Percentiles rank a stretch among this genome's conserved stretches.
phyloP scores from a whole-genome alignment of 2,329 filamentous ascomycete genomes.

The Sporothrix mexicana region DNA sequence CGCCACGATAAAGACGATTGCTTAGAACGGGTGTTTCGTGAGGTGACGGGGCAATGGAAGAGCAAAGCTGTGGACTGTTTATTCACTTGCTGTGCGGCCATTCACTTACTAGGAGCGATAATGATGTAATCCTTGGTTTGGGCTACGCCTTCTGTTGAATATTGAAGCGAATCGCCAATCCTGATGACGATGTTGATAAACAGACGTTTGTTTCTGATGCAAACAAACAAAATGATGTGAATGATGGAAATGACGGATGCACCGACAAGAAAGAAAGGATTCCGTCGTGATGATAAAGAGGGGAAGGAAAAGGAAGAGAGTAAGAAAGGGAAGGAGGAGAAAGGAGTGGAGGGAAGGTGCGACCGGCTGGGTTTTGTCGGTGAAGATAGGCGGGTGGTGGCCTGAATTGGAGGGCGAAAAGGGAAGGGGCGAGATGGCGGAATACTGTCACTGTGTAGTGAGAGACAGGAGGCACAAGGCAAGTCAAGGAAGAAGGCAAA shows the following conservation, averaged over 20 bases:
- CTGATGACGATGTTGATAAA: too few relatives aligned
- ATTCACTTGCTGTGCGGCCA: too few relatives aligned
- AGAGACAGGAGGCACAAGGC: conserved; percentile 14
- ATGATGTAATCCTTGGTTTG: too few relatives aligned
- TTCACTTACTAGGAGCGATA: too few relatives aligned
- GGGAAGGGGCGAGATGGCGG: conserved; percentile 23
- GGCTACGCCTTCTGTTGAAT: too few relatives aligned
- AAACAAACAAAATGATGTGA: neutral
- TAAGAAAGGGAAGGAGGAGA: conserved; percentile 27
- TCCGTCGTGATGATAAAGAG: neutral
- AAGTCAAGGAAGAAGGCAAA: conserved; percentile 23
- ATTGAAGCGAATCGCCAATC: too few relatives aligned
- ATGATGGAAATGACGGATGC: conserved; percentile 1
- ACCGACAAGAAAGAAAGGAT: conserved; percentile 6
- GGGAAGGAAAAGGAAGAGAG: neutral
- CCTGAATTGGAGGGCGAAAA: conserved; percentile 19
- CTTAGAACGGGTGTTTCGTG: too few relatives aligned
- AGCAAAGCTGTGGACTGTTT: too few relatives aligned
- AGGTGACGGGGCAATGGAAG: too few relatives aligned
- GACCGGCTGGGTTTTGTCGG: conserved; percentile 33
- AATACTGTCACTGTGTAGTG: neutral
- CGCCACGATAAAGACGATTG: too few relatives aligned
- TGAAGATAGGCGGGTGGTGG: conserved; percentile 18
- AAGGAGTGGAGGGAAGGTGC: conserved; percentile 22
- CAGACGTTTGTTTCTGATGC: too few relatives aligned